Evolutionary conservation across 805 yeast species (phyloP).

Genomic region (Candida nemodendra): DNA sequence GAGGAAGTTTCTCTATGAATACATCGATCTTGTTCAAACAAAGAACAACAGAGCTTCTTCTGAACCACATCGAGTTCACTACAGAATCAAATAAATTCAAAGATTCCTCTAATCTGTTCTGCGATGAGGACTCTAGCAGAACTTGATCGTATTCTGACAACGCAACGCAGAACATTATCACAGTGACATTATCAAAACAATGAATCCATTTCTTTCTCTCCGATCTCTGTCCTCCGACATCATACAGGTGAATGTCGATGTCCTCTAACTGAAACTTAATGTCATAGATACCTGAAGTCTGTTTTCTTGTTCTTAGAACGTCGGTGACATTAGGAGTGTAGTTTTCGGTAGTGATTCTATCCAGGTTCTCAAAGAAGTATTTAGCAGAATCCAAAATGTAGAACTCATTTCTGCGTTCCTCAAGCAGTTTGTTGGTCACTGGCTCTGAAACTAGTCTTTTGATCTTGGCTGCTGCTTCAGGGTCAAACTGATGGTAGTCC

Average conservation of each 20-base stretch:
- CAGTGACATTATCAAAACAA: slow-evolving; percentile 89
- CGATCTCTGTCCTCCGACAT: slow-evolving; percentile 94
- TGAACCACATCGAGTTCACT: slow-evolving; percentile 90
- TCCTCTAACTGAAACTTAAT: slow-evolving; percentile 74
- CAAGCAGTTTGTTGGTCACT: slow-evolving; percentile 55
- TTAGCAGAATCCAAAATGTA: slow-evolving; percentile 84
- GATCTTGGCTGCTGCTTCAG: slow-evolving; percentile 47
- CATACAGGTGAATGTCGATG: slow-evolving; percentile 62
- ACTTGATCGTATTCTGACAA: slow-evolving; percentile 89
- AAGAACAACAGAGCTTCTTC: slow-evolving; percentile 79
- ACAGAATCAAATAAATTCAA: slow-evolving; percentile 84
- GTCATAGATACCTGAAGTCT: slow-evolving; percentile 90
- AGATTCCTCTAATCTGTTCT: slow-evolving; percentile 78
- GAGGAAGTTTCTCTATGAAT: slow-evolving; percentile 79
- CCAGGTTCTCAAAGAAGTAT: slow-evolving; percentile 68
- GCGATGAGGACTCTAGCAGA: slow-evolving; percentile 70
- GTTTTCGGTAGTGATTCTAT: slow-evolving; percentile 54
- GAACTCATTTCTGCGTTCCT: slow-evolving; percentile 63
- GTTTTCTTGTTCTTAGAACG: slow-evolving; percentile 82
- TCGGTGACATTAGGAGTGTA: slow-evolving; percentile 77
- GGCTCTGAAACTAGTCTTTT: slow-evolving; percentile 54
- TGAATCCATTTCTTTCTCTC: slow-evolving; percentile 98
- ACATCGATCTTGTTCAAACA: slow-evolving; percentile 90
- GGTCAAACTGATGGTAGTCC: slow-evolving; percentile 47
- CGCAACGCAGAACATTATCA: slow-evolving; percentile 88